A percentile compares a stretch with the other conserved stretches of the same genome.
These are phyloP conservation scores for Alisma plantagoaquatica DNA, from an alignment of 106 monocot genomes.

Conservation along the genomic window DNA sequence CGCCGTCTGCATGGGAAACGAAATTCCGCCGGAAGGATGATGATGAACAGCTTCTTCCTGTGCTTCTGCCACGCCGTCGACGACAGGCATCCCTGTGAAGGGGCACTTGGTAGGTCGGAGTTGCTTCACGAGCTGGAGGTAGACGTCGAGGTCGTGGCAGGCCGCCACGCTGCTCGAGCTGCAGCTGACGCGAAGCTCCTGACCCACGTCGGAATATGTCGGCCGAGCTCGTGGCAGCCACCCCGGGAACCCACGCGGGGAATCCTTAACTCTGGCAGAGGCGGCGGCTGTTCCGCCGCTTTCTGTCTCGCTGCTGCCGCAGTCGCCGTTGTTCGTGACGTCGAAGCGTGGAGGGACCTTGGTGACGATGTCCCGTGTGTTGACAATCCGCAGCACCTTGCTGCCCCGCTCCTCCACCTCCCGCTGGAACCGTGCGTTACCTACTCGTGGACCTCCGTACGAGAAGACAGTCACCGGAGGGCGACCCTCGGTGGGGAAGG, in stretches of 20 bases:
- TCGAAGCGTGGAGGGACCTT: too few relatives aligned
- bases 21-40: too few relatives aligned
- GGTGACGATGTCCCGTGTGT: conserved; percentile 46
- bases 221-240: too few relatives aligned
- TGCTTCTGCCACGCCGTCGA: too few relatives aligned
- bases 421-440: conserved; percentile 39
- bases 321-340: too few relatives aligned
- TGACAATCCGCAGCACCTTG: conserved; percentile 52
- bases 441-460: conserved; percentile 58
- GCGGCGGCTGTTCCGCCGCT: too few relatives aligned
- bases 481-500: background rate
- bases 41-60: too few relatives aligned
- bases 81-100: too few relatives aligned
- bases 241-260: too few relatives aligned
- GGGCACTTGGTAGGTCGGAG: too few relatives aligned
- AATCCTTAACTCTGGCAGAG: too few relatives aligned
- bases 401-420: conserved; percentile 36
- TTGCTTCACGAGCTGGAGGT: conserved; percentile 23
- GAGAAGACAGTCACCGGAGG: conserved; percentile 48
- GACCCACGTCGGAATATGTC: conserved; percentile 51
- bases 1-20: too few relatives aligned
- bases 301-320: conserved; percentile 26
- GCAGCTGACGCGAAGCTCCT: conserved; percentile 17
- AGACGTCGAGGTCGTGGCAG: conserved; percentile 49
- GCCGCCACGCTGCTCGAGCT: conserved; percentile 21